Conservation (phyloP, 2,329 filamentous ascomycete species). For the Pleoardoris graminearum region DNA sequence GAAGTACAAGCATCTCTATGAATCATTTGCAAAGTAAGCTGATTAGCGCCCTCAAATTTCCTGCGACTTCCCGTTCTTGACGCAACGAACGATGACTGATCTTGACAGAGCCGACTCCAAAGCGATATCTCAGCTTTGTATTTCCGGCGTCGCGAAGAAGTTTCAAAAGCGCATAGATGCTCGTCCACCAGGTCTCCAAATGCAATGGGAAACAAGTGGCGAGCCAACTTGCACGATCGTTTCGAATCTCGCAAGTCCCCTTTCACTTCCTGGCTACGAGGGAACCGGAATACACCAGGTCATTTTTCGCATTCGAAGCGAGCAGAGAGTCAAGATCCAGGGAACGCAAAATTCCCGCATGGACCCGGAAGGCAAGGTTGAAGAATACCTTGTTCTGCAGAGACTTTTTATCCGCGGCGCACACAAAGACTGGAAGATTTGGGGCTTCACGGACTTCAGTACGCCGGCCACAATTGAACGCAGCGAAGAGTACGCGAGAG, state of each 20-base stretch:
- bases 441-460: constrained; percentile 64
- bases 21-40: constrained; percentile 57
- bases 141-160: constrained; percentile 55
- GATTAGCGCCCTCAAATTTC: background rate
- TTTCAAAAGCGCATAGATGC: constrained; percentile 59
- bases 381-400: constrained; percentile 69
- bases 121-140: constrained; percentile 54
- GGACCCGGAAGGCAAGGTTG: constrained; percentile 45
- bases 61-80: background rate
- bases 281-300: constrained; percentile 31
- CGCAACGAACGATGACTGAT: constrained; percentile 7
- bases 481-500: constrained; percentile 28
- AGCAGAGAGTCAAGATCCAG: constrained; percentile 21
- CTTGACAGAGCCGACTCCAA: constrained; percentile 22
- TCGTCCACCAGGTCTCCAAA: constrained; percentile 53
- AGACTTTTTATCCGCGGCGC: constrained; percentile 52
- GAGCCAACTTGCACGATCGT: constrained; percentile 50
- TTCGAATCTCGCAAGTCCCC: constrained; percentile 57
- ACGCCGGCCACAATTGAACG: constrained; percentile 26
- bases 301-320: constrained; percentile 29
- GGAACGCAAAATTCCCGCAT: background rate
- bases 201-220: constrained; percentile 47
- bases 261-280: constrained; percentile 47
- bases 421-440: constrained; percentile 63
- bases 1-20: constrained; percentile 65